phyloP scores from a whole-genome alignment of 805 yeast genomes.

The Teunomyces atbi region DNA sequence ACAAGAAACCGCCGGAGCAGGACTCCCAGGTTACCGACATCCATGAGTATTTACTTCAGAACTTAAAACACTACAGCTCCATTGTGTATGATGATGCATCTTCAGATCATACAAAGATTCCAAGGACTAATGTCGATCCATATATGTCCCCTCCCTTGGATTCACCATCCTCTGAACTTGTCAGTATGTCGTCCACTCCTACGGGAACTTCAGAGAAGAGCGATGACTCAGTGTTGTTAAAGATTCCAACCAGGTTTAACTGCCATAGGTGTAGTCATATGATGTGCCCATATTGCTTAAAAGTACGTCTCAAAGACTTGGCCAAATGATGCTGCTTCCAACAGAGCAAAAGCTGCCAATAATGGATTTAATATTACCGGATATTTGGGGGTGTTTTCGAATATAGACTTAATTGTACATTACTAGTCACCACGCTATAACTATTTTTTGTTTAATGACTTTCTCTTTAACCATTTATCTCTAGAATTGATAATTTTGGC shows the following conservation, averaged over 20 bases:
- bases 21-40: not conserved
- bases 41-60: slow-evolving; percentile 10
- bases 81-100: slow-evolving; percentile 14
- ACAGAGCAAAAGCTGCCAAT: not conserved
- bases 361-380: not conserved
- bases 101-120: not conserved
- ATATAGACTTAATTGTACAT: slow-evolving; percentile 1
- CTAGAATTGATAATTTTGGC: slow-evolving; percentile 27
- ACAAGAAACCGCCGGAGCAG: slow-evolving; percentile 6
- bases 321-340: not conserved
- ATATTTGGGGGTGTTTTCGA: not conserved
- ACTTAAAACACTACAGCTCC: slow-evolving; percentile 25
- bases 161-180: not conserved
- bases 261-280: slow-evolving; percentile 40
- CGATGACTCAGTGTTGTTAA: slow-evolving; percentile 18
- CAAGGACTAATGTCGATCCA: not conserved
- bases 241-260: slow-evolving; percentile 33
- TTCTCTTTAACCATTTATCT: slow-evolving; percentile 42
- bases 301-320: slow-evolving; percentile 32
- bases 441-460: slow-evolving; percentile 34
- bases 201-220: not conserved
- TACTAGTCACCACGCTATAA: not conserved
- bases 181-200: not conserved
- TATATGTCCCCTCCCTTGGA: not conserved
- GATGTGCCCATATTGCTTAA: slow-evolving; percentile 44